A percentile compares a stretch with the other conserved stretches of the same genome.
Evolutionary conservation across 345 rosid genomes (phyloP).

Genomic region (Eucalyptus marginata): DNA sequence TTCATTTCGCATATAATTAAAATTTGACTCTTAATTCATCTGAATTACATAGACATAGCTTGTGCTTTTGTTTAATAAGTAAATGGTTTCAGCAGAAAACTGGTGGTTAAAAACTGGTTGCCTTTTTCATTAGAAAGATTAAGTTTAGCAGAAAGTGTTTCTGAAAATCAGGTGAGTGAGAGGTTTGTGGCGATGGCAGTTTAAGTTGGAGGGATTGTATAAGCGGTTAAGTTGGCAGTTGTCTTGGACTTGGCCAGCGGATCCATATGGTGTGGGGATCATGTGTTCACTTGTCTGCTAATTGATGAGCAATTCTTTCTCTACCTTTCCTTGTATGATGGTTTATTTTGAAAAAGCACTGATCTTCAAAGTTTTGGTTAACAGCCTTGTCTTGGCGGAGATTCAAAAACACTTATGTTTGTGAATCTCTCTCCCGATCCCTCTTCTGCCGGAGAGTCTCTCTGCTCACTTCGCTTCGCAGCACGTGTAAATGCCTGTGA

Average conservation of each 20-base stretch:
- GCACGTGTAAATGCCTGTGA: conserved; percentile 99
- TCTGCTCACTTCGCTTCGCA: conserved; percentile 91
- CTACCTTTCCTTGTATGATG: background rate
- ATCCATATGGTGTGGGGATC: background rate
- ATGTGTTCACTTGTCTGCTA: background rate
- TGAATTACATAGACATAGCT: background rate
- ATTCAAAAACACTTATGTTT: conserved; percentile 88
- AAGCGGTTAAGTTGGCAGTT: background rate
- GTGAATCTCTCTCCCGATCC: conserved; percentile 87
- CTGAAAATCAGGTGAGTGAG: background rate
- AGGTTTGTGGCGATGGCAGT: background rate
- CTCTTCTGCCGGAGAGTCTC: conserved; percentile 75
- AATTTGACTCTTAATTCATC: background rate
- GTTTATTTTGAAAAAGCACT: background rate
- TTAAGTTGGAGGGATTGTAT: background rate
- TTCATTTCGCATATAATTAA: background rate
- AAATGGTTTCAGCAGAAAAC: background rate
- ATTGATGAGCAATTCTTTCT: background rate
- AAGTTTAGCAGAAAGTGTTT: background rate
- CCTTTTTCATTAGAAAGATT: background rate
- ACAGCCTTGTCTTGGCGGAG: conserved; percentile 98
- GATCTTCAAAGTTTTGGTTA: background rate
- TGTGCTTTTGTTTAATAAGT: background rate
- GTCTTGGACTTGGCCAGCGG: background rate
- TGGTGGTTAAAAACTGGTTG: background rate